phyloP scores from a whole-genome alignment of 495 filamentous ascomycete genomes.

The Massariosphaeria phaeospora region DNA sequence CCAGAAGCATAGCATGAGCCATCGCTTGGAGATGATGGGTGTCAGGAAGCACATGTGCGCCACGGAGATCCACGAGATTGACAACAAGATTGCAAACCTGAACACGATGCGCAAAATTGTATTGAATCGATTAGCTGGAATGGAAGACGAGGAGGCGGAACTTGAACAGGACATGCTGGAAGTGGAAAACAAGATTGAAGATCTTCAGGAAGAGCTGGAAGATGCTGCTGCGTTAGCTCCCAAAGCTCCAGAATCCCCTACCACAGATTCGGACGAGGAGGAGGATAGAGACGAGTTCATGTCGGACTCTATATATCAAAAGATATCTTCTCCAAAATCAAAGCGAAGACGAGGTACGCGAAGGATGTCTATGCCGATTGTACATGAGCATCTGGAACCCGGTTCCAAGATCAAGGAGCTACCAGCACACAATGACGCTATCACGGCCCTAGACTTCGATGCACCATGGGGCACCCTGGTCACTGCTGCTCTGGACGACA shows the following conservation, averaged over 20 bases:
- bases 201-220: slow-evolving; percentile 69
- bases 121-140: slow-evolving; percentile 76
- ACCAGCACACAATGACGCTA: slow-evolving; percentile 78
- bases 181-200: slow-evolving; percentile 79
- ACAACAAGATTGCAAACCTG: slow-evolving; percentile 92
- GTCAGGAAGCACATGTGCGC: slow-evolving; percentile 97
- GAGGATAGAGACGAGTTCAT: slow-evolving; percentile 62
- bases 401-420: slow-evolving; percentile 85
- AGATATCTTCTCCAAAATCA: slow-evolving; percentile 63
- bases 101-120: slow-evolving; percentile 92
- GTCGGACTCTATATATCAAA: slow-evolving; percentile 96
- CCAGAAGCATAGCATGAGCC: slow-evolving; percentile 69
- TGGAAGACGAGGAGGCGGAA: slow-evolving; percentile 89
- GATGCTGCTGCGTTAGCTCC: slow-evolving; percentile 57
- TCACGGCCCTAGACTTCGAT: slow-evolving; percentile 93
- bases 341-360: slow-evolving; percentile 60
- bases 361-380: slow-evolving; percentile 80
- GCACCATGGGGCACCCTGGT: slow-evolving; percentile 93
- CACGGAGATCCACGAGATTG: slow-evolving; percentile 91
- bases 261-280: slow-evolving; percentile 52
- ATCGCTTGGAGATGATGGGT: slow-evolving; percentile 82
- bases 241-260: slow-evolving; percentile 41
- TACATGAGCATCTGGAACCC: slow-evolving; percentile 92
- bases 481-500: slow-evolving; percentile 91
- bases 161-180: slow-evolving; percentile 83